These are phyloP conservation scores for Saccharum hybrid DNA, from an alignment of 202 grass and related monocot species.

Conservation along the genomic window DNA sequence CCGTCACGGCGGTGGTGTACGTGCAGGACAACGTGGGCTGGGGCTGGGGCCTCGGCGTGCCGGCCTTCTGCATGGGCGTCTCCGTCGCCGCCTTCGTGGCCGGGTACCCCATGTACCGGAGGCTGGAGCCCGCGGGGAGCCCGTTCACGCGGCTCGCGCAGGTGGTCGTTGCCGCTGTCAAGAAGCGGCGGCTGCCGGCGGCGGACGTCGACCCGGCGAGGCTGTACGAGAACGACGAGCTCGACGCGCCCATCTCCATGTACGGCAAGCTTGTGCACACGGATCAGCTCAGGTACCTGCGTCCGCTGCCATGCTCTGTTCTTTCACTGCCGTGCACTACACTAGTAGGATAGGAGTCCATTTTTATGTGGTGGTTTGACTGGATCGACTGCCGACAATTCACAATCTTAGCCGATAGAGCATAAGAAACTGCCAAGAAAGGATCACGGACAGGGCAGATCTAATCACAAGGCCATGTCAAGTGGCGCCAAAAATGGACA, in stretches of 20 bases:
- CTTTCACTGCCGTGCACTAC: not conserved
- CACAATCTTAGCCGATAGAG: not conserved
- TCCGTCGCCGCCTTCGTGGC: constrained; percentile 70
- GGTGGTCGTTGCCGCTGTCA: constrained; percentile 63
- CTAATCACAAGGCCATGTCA: constrained; percentile 21
- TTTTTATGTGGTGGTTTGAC: too few species aligned
- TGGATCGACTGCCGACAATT: not conserved
- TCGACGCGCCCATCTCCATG: constrained; percentile 67
- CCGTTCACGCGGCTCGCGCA: constrained; percentile 79
- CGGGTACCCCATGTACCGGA: constrained; percentile 68
- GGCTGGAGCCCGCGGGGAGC: constrained; percentile 53
- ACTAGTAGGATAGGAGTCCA: too few species aligned
- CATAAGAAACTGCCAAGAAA: not conserved
- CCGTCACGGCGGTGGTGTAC: constrained; percentile 86
- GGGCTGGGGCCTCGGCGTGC: constrained; percentile 87
- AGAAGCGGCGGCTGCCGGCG: constrained; percentile 53
- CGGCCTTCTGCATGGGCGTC: constrained; percentile 67
- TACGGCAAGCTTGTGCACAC: constrained; percentile 87
- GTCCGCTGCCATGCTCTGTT: not conserved
- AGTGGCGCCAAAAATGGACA: constrained; percentile 19
- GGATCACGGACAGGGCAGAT: not conserved
- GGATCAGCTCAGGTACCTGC: constrained; percentile 54
- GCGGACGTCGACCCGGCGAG: not conserved
- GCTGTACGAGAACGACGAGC: constrained; percentile 69
- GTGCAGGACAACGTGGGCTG: constrained; percentile 92